A percentile compares a stretch with the other conserved stretches of the same genome.
Evolutionary conservation across 139 green algal species (phyloP).

Genomic region (Pleodorina starrii): DNA sequence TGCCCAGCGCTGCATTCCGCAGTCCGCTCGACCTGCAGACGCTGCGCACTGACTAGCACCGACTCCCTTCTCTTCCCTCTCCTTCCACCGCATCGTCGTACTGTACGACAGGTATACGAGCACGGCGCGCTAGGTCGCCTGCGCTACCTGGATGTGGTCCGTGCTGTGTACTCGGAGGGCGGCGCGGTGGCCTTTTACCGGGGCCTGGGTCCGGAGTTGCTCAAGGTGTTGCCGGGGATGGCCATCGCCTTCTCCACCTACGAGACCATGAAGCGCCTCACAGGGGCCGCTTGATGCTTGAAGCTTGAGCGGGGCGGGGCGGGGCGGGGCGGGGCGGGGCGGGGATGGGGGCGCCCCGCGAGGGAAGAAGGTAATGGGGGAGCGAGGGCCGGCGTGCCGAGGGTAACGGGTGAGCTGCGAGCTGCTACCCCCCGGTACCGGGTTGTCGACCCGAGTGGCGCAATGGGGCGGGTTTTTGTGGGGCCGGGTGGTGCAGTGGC

Average conservation of each 20-base stretch:
- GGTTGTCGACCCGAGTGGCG: no score
- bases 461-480: no score
- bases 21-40: background rate
- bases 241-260: constrained; percentile 93
- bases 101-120: constrained; percentile 41
- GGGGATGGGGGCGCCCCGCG: no score
- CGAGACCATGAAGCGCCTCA: constrained; percentile 75
- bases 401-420: no score
- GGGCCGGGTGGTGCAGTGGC: no score
- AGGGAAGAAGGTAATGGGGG: no score
- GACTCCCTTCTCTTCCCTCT: no score
- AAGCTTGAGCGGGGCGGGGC: background rate
- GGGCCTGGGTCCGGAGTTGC: constrained; percentile 92
- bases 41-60: no score
- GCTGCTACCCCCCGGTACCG: no score
- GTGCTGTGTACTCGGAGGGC: constrained; percentile 64
- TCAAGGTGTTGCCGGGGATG: constrained; percentile 93
- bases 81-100: background rate
- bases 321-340: no score
- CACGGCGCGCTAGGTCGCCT: background rate
- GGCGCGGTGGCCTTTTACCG: constrained; percentile 84
- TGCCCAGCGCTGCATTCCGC: background rate
- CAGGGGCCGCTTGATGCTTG: background rate
- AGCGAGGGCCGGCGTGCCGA: no score
- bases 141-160: constrained; percentile 71